Conservation (phyloP, 1,139 yeast genomes). For the Pichia sp. region DNA sequence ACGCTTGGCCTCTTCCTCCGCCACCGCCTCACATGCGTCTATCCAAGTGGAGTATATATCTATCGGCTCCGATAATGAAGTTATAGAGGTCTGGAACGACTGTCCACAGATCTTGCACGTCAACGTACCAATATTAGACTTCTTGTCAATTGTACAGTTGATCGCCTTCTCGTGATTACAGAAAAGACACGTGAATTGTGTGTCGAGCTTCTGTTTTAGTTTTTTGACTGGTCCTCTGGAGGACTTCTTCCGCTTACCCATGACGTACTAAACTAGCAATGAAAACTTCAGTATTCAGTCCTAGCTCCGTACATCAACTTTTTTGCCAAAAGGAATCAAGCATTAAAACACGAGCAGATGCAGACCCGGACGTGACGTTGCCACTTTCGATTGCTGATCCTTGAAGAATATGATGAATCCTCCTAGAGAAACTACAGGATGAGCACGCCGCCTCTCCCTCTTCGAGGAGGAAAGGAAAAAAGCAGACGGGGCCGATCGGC, state of each 20-base stretch:
- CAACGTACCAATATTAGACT: conserved; percentile 76
- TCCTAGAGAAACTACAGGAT: background rate
- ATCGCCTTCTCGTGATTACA: conserved; percentile 96
- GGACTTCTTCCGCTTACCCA: conserved; percentile 91
- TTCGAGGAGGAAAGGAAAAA: too few relatives aligned
- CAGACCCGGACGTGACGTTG: background rate
- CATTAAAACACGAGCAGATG: background rate
- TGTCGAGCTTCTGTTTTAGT: conserved; percentile 74
- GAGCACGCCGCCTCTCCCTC: too few relatives aligned
- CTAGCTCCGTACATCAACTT: background rate
- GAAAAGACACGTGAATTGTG: conserved; percentile 85
- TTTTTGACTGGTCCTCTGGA: conserved; percentile 78
- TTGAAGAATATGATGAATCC: too few relatives aligned
- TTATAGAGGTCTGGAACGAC: conserved; percentile 83
- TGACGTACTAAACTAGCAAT: background rate
- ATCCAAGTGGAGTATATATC: conserved; percentile 98
- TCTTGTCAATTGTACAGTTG: conserved; percentile 82
- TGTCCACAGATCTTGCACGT: conserved; percentile 95
- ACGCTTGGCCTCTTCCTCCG: conserved; percentile 51
- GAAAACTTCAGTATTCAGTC: background rate
- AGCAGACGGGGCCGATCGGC: background rate
- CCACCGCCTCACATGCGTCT: conserved; percentile 96
- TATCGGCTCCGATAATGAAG: conserved; percentile 79
- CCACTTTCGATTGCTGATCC: too few relatives aligned
- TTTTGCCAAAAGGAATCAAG: too few relatives aligned